Evolutionary conservation across 495 filamentous ascomycete genomes (phyloP).

Genomic region (Podospora conica): DNA sequence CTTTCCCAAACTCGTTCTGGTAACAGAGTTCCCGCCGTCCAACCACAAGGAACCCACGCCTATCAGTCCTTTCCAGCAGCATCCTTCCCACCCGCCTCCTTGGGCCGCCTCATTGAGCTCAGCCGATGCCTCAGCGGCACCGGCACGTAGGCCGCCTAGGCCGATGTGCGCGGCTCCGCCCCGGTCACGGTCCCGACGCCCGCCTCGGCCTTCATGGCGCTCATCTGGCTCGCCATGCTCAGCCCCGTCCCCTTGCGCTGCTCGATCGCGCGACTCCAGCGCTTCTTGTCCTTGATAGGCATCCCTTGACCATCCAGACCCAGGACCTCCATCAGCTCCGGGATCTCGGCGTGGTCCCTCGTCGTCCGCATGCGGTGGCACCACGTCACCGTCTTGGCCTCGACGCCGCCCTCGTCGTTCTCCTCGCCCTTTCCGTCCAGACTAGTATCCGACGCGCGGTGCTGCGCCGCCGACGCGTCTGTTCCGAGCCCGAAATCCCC

Average conservation of each 20-base stretch:
- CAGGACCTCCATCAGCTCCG: conserved; percentile 54
- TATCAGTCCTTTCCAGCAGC: neutral
- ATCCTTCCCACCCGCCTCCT: neutral
- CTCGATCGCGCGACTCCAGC: conserved; percentile 36
- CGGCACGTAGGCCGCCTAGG: neutral
- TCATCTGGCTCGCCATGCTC: conserved; percentile 40
- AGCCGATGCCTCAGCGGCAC: neutral
- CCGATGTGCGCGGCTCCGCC: neutral
- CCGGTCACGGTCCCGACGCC: neutral
- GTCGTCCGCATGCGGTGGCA: conserved; percentile 80
- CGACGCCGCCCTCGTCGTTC: conserved; percentile 6
- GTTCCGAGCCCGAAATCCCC: neutral
- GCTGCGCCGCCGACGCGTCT: neutral
- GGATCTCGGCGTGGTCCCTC: conserved; percentile 68
- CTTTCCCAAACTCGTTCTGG: neutral
- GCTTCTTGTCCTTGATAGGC: conserved; percentile 34
- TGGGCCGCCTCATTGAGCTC: neutral
- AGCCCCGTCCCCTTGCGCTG: conserved; percentile 42
- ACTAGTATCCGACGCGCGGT: conserved; percentile 17
- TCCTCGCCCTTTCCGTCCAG: conserved; percentile 24
- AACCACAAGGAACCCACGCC: neutral
- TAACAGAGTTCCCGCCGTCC: neutral
- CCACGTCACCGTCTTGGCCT: conserved; percentile 62
- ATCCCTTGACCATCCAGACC: conserved; percentile 47
- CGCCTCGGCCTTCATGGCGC: conserved; percentile 20